Evolutionary conservation across 345 rosid genomes (phyloP).

Genomic region (Arabidopsis thaliana): DNA sequence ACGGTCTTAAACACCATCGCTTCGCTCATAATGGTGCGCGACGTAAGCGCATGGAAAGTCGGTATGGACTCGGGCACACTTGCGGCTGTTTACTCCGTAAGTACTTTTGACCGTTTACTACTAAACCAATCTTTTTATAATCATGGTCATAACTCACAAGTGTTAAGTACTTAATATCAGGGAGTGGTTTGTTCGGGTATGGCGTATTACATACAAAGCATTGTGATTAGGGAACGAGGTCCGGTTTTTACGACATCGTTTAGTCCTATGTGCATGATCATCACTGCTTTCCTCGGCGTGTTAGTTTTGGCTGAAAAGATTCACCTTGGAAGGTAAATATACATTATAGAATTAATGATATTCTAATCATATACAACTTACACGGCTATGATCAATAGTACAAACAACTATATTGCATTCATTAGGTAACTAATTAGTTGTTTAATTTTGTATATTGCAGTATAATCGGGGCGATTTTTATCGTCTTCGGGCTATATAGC

Average conservation of each 20-base stretch:
- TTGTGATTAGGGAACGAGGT: slow-evolving; percentile 68
- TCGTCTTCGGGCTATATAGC: slow-evolving; percentile 75
- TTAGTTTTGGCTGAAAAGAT: slow-evolving; percentile 68
- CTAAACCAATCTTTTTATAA: not conserved
- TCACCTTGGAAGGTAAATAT: slow-evolving; percentile 84
- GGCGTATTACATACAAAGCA: slow-evolving; percentile 82
- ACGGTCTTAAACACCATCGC: slow-evolving; percentile 60
- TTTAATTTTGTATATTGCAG: slow-evolving; percentile 46
- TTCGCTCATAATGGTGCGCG: slow-evolving; percentile 68
- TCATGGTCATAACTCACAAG: not conserved
- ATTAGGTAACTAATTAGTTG: not conserved
- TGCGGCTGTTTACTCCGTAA: slow-evolving; percentile 81
- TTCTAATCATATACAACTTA: not conserved
- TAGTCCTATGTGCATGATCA: slow-evolving; percentile 87
- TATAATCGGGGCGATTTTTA: slow-evolving; percentile 75
- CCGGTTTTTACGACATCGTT: slow-evolving; percentile 87
- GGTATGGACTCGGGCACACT: slow-evolving; percentile 81
- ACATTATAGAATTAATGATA: not conserved
- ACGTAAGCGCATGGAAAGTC: slow-evolving; percentile 70
- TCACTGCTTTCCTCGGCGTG: slow-evolving; percentile 72
- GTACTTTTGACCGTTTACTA: slow-evolving; percentile 16
- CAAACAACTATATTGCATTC: not conserved
- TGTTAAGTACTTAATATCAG: slow-evolving; percentile 43
- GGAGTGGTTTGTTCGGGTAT: slow-evolving; percentile 91
- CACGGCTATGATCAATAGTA: not conserved